Evolutionary conservation across 2,329 filamentous ascomycete genomes (phyloP).

Genomic region (Cyclaneusma minus): DNA sequence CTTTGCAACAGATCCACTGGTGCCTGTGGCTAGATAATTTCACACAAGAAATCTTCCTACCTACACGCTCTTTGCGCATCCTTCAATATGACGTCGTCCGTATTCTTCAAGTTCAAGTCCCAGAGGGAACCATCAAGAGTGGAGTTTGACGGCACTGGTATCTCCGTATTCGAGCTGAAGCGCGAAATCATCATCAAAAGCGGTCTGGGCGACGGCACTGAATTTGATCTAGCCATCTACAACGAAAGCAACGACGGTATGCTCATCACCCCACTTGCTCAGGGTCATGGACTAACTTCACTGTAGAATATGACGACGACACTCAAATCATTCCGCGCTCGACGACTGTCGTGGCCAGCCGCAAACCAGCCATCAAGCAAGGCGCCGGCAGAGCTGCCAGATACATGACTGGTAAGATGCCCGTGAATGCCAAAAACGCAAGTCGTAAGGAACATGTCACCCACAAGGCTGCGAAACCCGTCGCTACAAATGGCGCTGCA

Average conservation of each 20-base stretch:
- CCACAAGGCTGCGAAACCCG: constrained; percentile 41
- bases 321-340: constrained; percentile 94
- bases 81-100: constrained; percentile 48
- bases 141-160: constrained; percentile 92
- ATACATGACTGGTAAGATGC: constrained; percentile 95
- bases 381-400: constrained; percentile 83
- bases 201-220: constrained; percentile 84
- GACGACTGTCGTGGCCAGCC: constrained; percentile 79
- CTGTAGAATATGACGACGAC: constrained; percentile 85
- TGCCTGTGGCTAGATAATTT: too few relatives aligned
- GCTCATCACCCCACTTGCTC: constrained; percentile 1
- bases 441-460: constrained; percentile 47
- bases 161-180: constrained; percentile 97
- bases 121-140: constrained; percentile 90
- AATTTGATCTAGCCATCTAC: constrained; percentile 92
- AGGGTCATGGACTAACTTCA: constrained; percentile 15
- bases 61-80: too few relatives aligned
- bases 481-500: constrained; percentile 32
- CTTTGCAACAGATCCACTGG: too few relatives aligned
- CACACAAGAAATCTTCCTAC: too few relatives aligned
- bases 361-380: constrained; percentile 68
- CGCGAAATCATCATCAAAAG: constrained; percentile 95
- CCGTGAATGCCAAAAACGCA: constrained; percentile 69
- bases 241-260: constrained; percentile 35
- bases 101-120: constrained; percentile 99